phyloP scores from a whole-genome alignment of 2,329 filamentous ascomycete genomes.

The Dendrostoma leiphaemia region DNA sequence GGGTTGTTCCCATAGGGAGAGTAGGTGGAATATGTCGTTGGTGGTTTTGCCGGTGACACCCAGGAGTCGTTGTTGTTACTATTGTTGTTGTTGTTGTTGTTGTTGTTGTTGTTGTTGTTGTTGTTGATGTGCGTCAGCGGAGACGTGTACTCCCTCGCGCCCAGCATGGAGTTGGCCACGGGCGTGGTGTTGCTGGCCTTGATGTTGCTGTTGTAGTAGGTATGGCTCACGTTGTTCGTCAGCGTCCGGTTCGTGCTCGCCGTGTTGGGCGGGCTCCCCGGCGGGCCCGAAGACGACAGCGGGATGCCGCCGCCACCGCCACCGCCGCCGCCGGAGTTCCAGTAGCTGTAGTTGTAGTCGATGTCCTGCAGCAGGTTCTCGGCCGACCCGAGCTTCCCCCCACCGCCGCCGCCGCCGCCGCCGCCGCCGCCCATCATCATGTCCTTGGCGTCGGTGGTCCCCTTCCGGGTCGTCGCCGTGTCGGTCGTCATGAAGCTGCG shows the following conservation, averaged over 20 bases:
- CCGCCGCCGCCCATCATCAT: neutral
- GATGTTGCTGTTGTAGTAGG: too few relatives aligned
- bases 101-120: neutral
- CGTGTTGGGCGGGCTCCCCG: too few relatives aligned
- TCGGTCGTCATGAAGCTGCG: conserved; percentile 1
- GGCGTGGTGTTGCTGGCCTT: neutral
- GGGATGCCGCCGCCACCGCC: too few relatives aligned
- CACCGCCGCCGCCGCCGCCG: neutral
- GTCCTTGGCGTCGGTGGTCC: too few relatives aligned
- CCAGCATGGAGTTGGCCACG: too few relatives aligned
- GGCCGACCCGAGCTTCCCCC: neutral
- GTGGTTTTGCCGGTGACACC: neutral
- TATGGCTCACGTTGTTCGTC: too few relatives aligned
- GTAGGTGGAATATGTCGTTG: neutral
- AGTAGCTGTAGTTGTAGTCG: too few relatives aligned
- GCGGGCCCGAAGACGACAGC: too few relatives aligned
- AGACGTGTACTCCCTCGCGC: neutral
- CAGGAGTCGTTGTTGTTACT: neutral
- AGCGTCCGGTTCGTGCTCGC: too few relatives aligned
- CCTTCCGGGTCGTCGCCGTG: neutral
- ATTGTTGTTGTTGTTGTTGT: neutral
- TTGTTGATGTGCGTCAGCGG: neutral
- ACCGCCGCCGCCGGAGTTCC: too few relatives aligned
- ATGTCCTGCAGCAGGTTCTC: conserved; percentile 2
- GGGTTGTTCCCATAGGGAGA: neutral